Base-by-base conservation (phyloP, 2,329 filamentous ascomycete genomes). In the Hymenoscyphus infarciens region DNA sequence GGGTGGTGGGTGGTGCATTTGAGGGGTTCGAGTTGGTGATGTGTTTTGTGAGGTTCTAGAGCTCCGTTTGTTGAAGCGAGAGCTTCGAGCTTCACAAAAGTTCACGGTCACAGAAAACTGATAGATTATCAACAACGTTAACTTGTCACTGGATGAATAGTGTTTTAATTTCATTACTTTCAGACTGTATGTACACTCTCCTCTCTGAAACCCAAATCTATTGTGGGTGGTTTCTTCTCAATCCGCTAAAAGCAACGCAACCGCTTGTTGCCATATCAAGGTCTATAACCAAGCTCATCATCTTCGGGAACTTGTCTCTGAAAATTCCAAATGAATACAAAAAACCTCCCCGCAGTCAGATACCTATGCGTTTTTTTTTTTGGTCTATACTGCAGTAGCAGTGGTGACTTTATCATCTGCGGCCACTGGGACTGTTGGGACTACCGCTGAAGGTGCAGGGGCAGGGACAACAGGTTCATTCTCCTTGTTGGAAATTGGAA, bases 1-100 rank as follows among this genome's bases (percentile, higher is more conserved):
- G 59, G 53, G 56, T 65, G 62, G 65, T 39, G 57, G 57, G 61
- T 61, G 58, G 57, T 54, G 45, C 25, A 49, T 62, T 61, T 52
- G 42, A 55, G 10, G 27, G 55, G 57, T 56, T 38, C 25, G 49
- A 55, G 49, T 31, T 57, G 10, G 29, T 22, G 57, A 15, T 25
- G 31, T 39, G 29, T 39, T 54, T 57, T 56, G 45, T 49, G 33
- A 57, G 59, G 62, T 57, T 49, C 27, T 16, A 57, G 60, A 52
- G 60, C 45, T 59, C 35, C 56, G 53, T 57, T 54, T 45, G 58
- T 57, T 53, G 35, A 42, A 38, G 54, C 55, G 56, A 27, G 31
- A 64, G 57, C 53, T 60, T 56, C 10, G 27, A 56, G 53, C 53
- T 58, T 38, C 39, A 31, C 27, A 16, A 58, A 45, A 27, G 16